Percentiles rank a stretch among this genome's conserved stretches.
These are phyloP conservation scores for Meripilus lineatus DNA, from an alignment of 1,284 basidiomycete species.

Conservation along the genomic window DNA sequence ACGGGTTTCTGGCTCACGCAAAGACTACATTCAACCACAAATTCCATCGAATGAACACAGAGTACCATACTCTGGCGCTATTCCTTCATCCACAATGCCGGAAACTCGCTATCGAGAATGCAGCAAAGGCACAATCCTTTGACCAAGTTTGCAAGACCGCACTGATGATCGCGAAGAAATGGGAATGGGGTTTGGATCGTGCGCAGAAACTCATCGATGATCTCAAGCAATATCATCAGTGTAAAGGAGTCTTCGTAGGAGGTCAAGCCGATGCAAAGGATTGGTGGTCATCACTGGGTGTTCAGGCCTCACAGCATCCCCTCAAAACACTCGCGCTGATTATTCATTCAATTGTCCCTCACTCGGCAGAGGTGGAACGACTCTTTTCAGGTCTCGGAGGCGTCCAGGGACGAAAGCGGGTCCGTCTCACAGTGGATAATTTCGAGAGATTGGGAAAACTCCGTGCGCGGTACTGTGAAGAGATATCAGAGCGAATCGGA, in stretches of 20 bases:
- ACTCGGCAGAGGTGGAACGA: conserved; percentile 24
- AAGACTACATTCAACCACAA: conserved; percentile 14
- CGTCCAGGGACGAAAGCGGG: conserved; percentile 17
- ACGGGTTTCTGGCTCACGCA: conserved; percentile 21
- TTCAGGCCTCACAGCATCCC: conserved; percentile 13
- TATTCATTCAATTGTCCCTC: conserved; percentile 21
- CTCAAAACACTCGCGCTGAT: conserved; percentile 21
- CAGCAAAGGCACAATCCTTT: conserved; percentile 10
- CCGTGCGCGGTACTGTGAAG: conserved; percentile 3
- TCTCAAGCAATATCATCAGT: conserved; percentile 17
- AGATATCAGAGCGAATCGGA: neutral
- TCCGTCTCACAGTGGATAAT: conserved; percentile 14
- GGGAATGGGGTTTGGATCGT: conserved; percentile 16
- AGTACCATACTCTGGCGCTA: conserved; percentile 22
- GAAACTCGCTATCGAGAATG: conserved; percentile 21
- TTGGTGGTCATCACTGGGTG: conserved; percentile 26
- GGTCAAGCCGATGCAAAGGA: conserved; percentile 16
- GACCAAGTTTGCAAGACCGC: conserved; percentile 12
- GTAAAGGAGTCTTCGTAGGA: conserved; percentile 19
- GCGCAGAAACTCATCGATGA: conserved; percentile 14
- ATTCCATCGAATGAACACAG: conserved; percentile 24
- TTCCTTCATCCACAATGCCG: conserved; percentile 28
- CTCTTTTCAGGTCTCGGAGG: conserved; percentile 24
- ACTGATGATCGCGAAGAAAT: conserved; percentile 15
- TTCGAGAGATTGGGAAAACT: conserved; percentile 17